Percentiles rank a stretch among this genome's conserved stretches.
These are phyloP conservation scores for Komagataella populi DNA, from an alignment of 805 yeast species.

Conservation along the genomic window DNA sequence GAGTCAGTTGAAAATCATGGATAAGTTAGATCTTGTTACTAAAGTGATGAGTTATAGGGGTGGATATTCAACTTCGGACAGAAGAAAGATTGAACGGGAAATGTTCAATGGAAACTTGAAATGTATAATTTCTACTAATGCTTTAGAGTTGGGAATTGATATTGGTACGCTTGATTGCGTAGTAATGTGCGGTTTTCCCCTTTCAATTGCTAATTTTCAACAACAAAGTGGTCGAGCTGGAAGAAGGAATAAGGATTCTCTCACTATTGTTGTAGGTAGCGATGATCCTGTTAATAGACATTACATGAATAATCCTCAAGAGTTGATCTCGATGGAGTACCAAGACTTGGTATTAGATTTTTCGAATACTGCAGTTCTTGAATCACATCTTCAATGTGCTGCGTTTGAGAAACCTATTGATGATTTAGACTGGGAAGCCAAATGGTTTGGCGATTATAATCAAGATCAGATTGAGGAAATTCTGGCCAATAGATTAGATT, in stretches of 20 bases:
- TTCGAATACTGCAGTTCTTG: constrained; percentile 48
- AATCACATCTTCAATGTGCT: constrained; percentile 88
- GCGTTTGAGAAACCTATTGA: constrained; percentile 71
- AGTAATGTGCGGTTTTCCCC: constrained; percentile 84
- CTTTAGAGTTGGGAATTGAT: constrained; percentile 91
- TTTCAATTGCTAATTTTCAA: constrained; percentile 72
- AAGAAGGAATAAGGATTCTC: constrained; percentile 69
- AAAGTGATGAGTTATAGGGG: constrained; percentile 90
- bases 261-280: constrained; percentile 76
- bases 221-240: constrained; percentile 99
- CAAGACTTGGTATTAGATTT: constrained; percentile 50
- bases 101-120: constrained; percentile 80
- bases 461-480: constrained; percentile 16
- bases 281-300: constrained; percentile 78
- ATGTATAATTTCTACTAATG: constrained; percentile 91
- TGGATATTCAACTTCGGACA: constrained; percentile 78
- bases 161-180: constrained; percentile 90
- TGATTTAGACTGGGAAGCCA: constrained; percentile 32
- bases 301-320: constrained; percentile 57
- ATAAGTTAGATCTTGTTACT: constrained; percentile 30
- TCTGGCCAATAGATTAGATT: constrained; percentile 24
- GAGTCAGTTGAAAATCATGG: constrained; percentile 28
- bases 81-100: constrained; percentile 76
- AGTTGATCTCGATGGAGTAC: constrained; percentile 35
- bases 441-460: constrained; percentile 37